These are phyloP conservation scores for Metarhizium rileyi DNA, from an alignment of 2,329 filamentous ascomycete species.

Conservation along the genomic window DNA sequence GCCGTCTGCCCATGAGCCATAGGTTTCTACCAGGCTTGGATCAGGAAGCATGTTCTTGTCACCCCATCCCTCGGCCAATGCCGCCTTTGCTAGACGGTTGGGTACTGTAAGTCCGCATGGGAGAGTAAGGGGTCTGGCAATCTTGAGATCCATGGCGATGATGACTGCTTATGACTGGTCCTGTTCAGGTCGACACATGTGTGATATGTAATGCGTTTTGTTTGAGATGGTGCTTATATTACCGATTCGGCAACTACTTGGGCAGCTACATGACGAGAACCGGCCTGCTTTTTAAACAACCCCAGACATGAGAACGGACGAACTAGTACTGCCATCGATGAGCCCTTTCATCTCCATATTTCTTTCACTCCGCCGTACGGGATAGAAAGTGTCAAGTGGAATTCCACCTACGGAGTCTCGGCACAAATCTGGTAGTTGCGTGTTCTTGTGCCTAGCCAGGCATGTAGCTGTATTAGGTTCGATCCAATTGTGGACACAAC, in stretches of 20 bases:
- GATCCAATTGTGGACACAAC: neutral
- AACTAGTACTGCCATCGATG: neutral
- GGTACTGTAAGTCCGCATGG: slow-evolving; percentile 45
- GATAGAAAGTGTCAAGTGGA: neutral
- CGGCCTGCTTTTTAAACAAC: neutral
- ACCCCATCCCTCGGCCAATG: slow-evolving; percentile 37
- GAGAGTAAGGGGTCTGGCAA: slow-evolving; percentile 33
- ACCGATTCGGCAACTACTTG: too few relatives aligned
- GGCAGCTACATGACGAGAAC: too few relatives aligned
- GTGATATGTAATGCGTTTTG: too few relatives aligned
- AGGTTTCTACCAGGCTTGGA: slow-evolving; percentile 32
- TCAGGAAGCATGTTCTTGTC: slow-evolving; percentile 33
- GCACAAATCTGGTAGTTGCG: neutral
- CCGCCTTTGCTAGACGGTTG: slow-evolving; percentile 43
- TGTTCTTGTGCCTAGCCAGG: neutral
- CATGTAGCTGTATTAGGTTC: neutral
- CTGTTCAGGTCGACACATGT: too few relatives aligned
- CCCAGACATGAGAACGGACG: neutral
- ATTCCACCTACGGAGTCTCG: neutral
- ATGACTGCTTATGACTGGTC: too few relatives aligned
- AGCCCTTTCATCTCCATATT: neutral
- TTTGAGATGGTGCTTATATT: too few relatives aligned
- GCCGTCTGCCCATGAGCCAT: slow-evolving; percentile 42
- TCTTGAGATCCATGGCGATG: slow-evolving; percentile 3
- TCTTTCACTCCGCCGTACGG: neutral